A percentile compares a stretch with the other conserved stretches of the same genome.
Conservation (phyloP, 495 filamentous ascomycete species). For the Annulohypoxylon bovei region DNA sequence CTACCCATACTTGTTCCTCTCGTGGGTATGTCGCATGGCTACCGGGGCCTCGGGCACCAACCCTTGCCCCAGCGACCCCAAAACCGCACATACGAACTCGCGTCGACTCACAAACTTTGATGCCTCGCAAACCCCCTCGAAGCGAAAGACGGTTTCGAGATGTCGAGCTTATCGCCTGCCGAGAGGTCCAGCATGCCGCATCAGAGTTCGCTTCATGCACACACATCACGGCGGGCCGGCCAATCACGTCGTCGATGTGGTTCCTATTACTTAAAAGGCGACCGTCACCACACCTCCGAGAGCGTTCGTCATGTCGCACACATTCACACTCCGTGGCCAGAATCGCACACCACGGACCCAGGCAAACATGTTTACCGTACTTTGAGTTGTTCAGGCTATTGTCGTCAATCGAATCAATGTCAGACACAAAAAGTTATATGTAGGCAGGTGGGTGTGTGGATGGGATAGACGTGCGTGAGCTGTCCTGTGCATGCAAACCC, state of each 20-base stretch:
- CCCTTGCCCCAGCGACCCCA: slow-evolving; percentile 14
- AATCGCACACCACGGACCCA: neutral
- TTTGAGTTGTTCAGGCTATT: slow-evolving; percentile 1
- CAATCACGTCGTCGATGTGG: slow-evolving; percentile 31
- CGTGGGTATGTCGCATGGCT: slow-evolving; percentile 17
- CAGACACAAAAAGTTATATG: slow-evolving; percentile 17
- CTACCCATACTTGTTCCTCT: slow-evolving; percentile 13
- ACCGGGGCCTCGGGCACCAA: slow-evolving; percentile 21
- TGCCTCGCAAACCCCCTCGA: slow-evolving; percentile 4
- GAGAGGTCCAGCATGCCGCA: slow-evolving; percentile 12
- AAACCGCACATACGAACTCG: slow-evolving; percentile 3
- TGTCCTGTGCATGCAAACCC: slow-evolving; percentile 21
- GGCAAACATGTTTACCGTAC: neutral
- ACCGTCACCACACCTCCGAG: slow-evolving; percentile 19
- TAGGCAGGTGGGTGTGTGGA: slow-evolving; percentile 23
- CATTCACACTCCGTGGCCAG: slow-evolving; percentile 3
- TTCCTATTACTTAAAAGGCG: slow-evolving; percentile 35
- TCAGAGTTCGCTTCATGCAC: slow-evolving; percentile 14
- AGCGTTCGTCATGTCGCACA: slow-evolving; percentile 20
- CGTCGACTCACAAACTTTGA: slow-evolving; percentile 14
- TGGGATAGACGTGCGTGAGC: slow-evolving; percentile 10
- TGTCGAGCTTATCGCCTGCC: neutral
- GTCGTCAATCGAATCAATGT: slow-evolving; percentile 16
- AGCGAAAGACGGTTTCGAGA: neutral
- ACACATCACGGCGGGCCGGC: neutral